Conservation (phyloP, 2,329 filamentous ascomycete genomes). For the Neofusicoccum kwambonambiense region DNA sequence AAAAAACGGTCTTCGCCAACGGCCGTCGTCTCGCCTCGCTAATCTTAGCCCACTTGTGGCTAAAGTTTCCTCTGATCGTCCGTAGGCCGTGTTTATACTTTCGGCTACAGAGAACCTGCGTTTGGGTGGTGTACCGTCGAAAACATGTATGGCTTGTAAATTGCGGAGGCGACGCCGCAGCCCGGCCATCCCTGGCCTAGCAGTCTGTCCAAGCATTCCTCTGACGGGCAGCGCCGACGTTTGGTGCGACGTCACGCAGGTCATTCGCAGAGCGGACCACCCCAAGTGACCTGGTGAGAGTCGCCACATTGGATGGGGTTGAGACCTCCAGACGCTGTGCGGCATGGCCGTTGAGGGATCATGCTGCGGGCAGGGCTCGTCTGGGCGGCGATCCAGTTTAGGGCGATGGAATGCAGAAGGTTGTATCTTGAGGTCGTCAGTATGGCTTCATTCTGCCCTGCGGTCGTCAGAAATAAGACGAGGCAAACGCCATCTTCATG, state of each 20-base stretch:
- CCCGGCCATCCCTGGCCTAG: not conserved
- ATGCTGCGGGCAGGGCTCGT: not conserved
- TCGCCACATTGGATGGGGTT: conserved; percentile 10
- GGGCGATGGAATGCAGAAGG: not conserved
- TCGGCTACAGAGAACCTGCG: not conserved
- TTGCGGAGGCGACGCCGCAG: conserved; percentile 2
- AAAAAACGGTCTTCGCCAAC: conserved; percentile 1
- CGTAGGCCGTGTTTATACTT: not conserved
- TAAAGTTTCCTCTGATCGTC: not conserved
- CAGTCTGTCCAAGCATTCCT: conserved; percentile 1
- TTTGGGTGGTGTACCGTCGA: not conserved
- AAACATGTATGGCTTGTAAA: not conserved
- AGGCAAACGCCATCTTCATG: not conserved
- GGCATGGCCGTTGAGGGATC: not conserved
- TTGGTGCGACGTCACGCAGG: not conserved
- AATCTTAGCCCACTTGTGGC: not conserved
- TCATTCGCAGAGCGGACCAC: not conserved
- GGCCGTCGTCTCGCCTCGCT: not conserved
- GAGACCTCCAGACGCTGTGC: not conserved
- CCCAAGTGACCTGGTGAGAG: conserved; percentile 7
- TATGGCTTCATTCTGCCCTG: not conserved
- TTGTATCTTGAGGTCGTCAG: not conserved
- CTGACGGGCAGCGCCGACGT: not conserved
- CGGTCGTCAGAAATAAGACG: not conserved
- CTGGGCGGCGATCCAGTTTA: not conserved